A percentile compares a stretch with the other conserved stretches of the same genome.
These are phyloP conservation scores for Trametes pubescens DNA, from an alignment of 1,284 basidiomycete genomes.

Conservation along the genomic window DNA sequence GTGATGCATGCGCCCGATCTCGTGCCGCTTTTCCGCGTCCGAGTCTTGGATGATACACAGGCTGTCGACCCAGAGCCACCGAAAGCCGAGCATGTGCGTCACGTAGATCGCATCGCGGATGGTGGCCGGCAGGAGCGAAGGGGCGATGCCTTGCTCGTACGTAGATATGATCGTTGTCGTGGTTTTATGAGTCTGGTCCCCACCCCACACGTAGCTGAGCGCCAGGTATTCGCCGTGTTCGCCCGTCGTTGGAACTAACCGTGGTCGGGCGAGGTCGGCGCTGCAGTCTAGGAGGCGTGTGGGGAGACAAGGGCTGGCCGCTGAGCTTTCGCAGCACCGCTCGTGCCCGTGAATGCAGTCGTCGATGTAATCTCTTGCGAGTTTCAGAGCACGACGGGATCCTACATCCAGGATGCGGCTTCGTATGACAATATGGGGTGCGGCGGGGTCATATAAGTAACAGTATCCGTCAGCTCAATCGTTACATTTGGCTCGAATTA, in stretches of 20 bases:
- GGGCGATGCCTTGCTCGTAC: slow-evolving; percentile 6
- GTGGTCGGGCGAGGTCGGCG: slow-evolving; percentile 1
- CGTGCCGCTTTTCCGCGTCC: slow-evolving; percentile 9
- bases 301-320: slow-evolving; percentile 2
- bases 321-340: background rate
- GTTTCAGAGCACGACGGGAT: background rate
- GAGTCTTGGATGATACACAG: slow-evolving; percentile 19
- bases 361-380: background rate
- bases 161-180: slow-evolving; percentile 1
- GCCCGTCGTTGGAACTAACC: background rate
- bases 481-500: too few relatives aligned
- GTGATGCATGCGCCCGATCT: slow-evolving; percentile 7
- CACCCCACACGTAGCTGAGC: slow-evolving; percentile 29
- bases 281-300: slow-evolving; percentile 23
- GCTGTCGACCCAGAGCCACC: slow-evolving; percentile 10
- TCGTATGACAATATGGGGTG: too few relatives aligned
- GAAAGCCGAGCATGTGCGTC: slow-evolving; percentile 8
- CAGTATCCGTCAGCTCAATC: too few relatives aligned
- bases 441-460: too few relatives aligned
- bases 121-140: background rate
- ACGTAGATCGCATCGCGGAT: slow-evolving; percentile 11
- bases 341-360: background rate
- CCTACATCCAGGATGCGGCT: too few relatives aligned
- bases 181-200: slow-evolving; percentile 12
- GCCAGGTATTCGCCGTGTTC: slow-evolving; percentile 11